Base-by-base conservation (phyloP, 179 eudicot species). In the Vitellaria paradoxa region DNA sequence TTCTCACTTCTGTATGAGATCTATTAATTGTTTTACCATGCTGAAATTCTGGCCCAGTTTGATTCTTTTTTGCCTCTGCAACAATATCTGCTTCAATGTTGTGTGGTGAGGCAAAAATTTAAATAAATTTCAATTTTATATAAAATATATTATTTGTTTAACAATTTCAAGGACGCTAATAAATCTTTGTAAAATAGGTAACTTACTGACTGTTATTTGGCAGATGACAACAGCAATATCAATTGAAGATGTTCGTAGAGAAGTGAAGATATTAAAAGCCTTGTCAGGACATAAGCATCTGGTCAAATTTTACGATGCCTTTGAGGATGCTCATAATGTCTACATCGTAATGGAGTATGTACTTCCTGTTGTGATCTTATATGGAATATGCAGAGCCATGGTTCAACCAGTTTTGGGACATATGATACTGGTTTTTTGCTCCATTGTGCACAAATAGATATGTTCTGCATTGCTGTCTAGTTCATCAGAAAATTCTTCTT, bases 151-250 rank as follows among this genome's bases (percentile, higher is more conserved):
- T 26, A 52, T 26, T 21, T 23, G 18, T 52, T 14, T 11, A 14
- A 62, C 57, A 12, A 5, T 15, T 7, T n/a, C 15, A 24, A 15
- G 55, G 56, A 53, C 7, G 7, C 72, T 50, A 13, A 52, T 52
- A 10, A 9, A 20, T n/a, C 24, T 21, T 49, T 2, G 42, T 2
- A 47, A 47, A 21, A 69, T 69, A 42, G 20, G 26, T 17, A 37
- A 59, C 73, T 68, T 7, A 13, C 37, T 75, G 23, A 75, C 18
- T 79, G 57, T 26, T 72, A 45, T 76, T 81, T 84, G 79, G 65
- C 91, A 94, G 98, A 94, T 94, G 96, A 94, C 97, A 7, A 89
- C 98, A 70, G 96, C 98, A 76, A 93, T 94, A 81, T 91, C 96
- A 71, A 86, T 94, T 70, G 98, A 94, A 87, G 98, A 94, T 91